Base-by-base conservation (phyloP, 2,329 filamentous ascomycete species). In the Phaeosphaeria sp. region DNA sequence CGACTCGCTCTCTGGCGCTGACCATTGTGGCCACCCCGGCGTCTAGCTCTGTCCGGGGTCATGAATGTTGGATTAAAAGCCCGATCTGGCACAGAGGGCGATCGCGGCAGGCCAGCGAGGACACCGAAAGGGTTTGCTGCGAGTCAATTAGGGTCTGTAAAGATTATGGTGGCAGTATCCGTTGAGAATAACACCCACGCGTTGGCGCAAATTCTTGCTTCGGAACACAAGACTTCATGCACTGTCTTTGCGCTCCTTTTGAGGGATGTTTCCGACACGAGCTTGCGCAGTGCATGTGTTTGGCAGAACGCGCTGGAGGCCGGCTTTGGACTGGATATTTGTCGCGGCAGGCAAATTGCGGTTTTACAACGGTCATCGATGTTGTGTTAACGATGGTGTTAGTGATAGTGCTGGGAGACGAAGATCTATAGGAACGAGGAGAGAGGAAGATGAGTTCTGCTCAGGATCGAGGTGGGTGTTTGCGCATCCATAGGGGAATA, bases 101-200 rank as follows among this genome's bases (percentile, higher is more conserved):
- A 52, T 17, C 62, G 64, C 10, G 66, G 56, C 21, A 66, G 58
- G 7, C 67, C 65, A 13, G 67, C 66, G 20, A 73, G 61, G 25
- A 72, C 48, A 43, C 68, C 69, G 56, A 74, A 73, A 5, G 60
- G 69, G 36, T 74, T 75, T n/a, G 56, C 72, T 76, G 33, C 25
- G 23, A 33, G 20, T 18, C n/a, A 22, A 23, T 52, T 13, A 50
- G 49, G 23, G 13, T 54, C 17, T 11, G 25, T 15, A 18, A n/a
- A n/a, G n/a, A n/a, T n/a, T n/a, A 15, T 41, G n/a, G 13, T 6
- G 36, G 13, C 13, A 6, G 49, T 33, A 23, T 3, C 6, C 3
- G 4, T 2, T 13, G 25, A 10, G 9, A 33, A 21, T 20, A 5
- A 2, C 33, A 56, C 62, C 52, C 57, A 72, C 69, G 59, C 42